A percentile compares a stretch with the other conserved stretches of the same genome.
Evolutionary conservation across 305 asterid species (phyloP).

Genomic region (Plantago coronopus): DNA sequence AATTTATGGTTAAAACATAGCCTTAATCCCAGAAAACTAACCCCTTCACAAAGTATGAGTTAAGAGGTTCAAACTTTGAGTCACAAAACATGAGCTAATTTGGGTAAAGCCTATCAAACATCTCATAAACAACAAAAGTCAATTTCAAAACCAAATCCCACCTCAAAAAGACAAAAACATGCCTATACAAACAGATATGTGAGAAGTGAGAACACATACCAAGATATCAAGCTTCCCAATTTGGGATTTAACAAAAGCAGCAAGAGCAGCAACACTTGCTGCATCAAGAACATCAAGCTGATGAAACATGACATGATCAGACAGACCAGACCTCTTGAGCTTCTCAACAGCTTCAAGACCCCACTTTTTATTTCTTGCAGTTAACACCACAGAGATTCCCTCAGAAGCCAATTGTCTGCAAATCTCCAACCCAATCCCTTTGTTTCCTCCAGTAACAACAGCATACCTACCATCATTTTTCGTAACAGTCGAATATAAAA

Average conservation of each 20-base stretch:
- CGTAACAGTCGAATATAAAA: not conserved
- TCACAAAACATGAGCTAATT: too few species aligned
- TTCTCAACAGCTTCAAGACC: conserved; percentile 41
- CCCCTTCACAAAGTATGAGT: too few species aligned
- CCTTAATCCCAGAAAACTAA: too few species aligned
- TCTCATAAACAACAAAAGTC: not conserved
- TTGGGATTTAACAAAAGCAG: conserved; percentile 33
- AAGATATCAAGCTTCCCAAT: conserved; percentile 60
- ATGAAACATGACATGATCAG: conserved; percentile 41
- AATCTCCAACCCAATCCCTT: conserved; percentile 49
- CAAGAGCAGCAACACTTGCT: conserved; percentile 41
- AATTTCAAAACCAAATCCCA: not conserved
- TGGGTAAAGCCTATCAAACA: not conserved
- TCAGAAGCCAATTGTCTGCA: conserved; percentile 43
- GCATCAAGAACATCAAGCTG: conserved; percentile 48
- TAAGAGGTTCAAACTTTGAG: too few species aligned
- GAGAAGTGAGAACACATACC: conserved; percentile 25
- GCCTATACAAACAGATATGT: too few species aligned
- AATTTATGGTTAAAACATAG: too few species aligned
- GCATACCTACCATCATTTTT: conserved; percentile 35
- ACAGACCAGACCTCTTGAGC: conserved; percentile 24
- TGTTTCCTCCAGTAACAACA: conserved; percentile 49
- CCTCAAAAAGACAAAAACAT: too few species aligned
- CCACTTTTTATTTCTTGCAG: conserved; percentile 44
- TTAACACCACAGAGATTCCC: conserved; percentile 37